Evolutionary conservation across 78 protist genomes (phyloP), one percentile per base, ranked within the genome.

Genomic region (Dictyostelium firmibasis): DNA sequence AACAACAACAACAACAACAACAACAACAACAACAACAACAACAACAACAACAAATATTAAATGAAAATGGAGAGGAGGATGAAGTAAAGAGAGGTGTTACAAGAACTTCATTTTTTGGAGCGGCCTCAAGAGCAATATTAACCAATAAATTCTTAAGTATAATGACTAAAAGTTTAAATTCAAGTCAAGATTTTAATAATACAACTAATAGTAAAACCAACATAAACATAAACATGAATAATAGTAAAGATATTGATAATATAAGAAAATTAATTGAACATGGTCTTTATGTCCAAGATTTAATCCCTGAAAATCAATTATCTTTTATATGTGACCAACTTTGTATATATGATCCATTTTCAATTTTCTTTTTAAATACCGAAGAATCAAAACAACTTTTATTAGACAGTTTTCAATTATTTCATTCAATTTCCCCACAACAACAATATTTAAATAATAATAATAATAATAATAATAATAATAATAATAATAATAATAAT

Each of bases 61-160:
- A 27, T 27, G 38, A 27, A 67, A 20, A 31, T 27, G 27, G 36
- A 33, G 81, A 77, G 6, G 64, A 77, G 1, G 25, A 35, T 41
- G 83, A 77, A 25, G 64, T 81, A 10, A 81, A 16, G 8, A 43
- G 53, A 20, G 85, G 85, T 27, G 67, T 81, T 53, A 47, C 85
- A 36, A 81, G 85, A 81, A 82, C 86, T 0, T 38, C 67, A 25
- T 35, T 82, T 44, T 82, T 20, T 33, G 75, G 33, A 82, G 75
- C 86, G 16, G 86, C 86, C 2, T 50, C 67, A 25, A 82, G 86
- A 82, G 86, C 86, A 14, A 82, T 82, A 33, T 25, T 82, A 35
- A 82, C 86, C 27, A 50, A 82, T 50, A 47, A 57, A 82, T 82
- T 31, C 11, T 7, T 82, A 57, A 57, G 64, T 57, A 16, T 82